Base-by-base conservation (phyloP, 2,329 filamentous ascomycete genomes). In the Neonectria magnoliae region DNA sequence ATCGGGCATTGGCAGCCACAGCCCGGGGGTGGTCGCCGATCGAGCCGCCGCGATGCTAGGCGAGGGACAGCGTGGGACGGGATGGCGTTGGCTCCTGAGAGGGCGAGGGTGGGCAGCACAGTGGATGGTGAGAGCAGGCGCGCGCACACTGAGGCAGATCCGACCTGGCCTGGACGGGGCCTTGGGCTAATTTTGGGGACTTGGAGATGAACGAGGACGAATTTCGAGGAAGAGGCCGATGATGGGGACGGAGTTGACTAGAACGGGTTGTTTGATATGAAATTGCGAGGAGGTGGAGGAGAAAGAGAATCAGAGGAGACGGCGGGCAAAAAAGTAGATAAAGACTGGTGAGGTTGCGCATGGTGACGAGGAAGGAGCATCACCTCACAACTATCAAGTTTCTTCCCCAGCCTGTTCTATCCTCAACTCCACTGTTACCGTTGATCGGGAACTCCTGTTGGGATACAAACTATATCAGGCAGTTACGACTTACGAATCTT, bases 101-200 rank as follows among this genome's bases (percentile, higher is more conserved):
- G 22, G 22, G 50, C 42, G 55, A 58, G 55, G 29, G 44, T 47
- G 53, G 36, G 59, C 52, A 47, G 54, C 29, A 47, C 41, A 62
- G 60, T 50, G 48, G 55, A 50, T 33, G 47, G 57, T 47, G 52
- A 57, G 62, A 60, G 54, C 58, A 65, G 63, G 63, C 63, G 63
- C 63, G 63, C 63, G 63, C 63, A 36, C 57, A 58, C 53, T 59
- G 63, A 65, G 41, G 63, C 63, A 65, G 42, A 31, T n/a, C 14
- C 36, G 60, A 45, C 55, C 60, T 10, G 60, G 55, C 44, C 50
- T 33, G 42, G 16, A 50, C 18, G 18, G 48, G 44, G 52, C 22
- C 25, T 33, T 56, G 54, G 45, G 44, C 62, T 65, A 64, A 65
- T 55, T 65, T 65, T 62, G 57, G 60, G 41, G 48, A 55, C 41